phyloP scores from a whole-genome alignment of 2,329 filamentous ascomycete species.

The Sclerotinia glacialis region DNA sequence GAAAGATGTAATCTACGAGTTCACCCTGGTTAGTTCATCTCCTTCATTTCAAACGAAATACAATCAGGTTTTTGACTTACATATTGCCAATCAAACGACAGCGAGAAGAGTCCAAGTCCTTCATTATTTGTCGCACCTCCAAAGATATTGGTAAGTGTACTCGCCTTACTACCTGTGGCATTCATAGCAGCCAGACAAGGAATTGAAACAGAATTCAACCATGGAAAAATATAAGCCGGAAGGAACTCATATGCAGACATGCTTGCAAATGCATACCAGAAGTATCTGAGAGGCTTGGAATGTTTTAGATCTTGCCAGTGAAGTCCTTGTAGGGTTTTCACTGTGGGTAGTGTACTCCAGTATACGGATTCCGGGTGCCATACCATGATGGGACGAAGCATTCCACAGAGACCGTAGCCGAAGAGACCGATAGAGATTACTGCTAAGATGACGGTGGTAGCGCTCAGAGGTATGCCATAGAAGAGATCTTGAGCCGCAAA shows the following conservation, averaged over 20 bases:
- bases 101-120: slow-evolving; percentile 44
- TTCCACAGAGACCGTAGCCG: slow-evolving; percentile 49
- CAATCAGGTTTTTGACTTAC: slow-evolving; percentile 39
- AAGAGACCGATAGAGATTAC: slow-evolving; percentile 49
- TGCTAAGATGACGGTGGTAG: slow-evolving; percentile 45
- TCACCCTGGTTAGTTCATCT: slow-evolving; percentile 16
- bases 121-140: slow-evolving; percentile 48
- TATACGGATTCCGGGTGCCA: slow-evolving; percentile 51
- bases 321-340: slow-evolving; percentile 43
- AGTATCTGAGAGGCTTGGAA: slow-evolving; percentile 43
- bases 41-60: neutral
- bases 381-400: slow-evolving; percentile 47
- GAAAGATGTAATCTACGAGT: slow-evolving; percentile 50
- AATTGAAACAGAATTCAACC: slow-evolving; percentile 44
- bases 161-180: slow-evolving; percentile 33
- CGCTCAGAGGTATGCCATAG: slow-evolving; percentile 44
- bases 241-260: slow-evolving; percentile 50
- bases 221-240: slow-evolving; percentile 48
- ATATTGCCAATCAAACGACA: slow-evolving; percentile 48
- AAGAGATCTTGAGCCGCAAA: slow-evolving; percentile 48
- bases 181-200: slow-evolving; percentile 47
- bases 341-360: slow-evolving; percentile 43
- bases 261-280: slow-evolving; percentile 44
- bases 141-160: slow-evolving; percentile 48
- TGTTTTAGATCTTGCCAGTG: slow-evolving; percentile 43